Conservation (phyloP, 306 rosid genomes). For the Datisca glomerata region DNA sequence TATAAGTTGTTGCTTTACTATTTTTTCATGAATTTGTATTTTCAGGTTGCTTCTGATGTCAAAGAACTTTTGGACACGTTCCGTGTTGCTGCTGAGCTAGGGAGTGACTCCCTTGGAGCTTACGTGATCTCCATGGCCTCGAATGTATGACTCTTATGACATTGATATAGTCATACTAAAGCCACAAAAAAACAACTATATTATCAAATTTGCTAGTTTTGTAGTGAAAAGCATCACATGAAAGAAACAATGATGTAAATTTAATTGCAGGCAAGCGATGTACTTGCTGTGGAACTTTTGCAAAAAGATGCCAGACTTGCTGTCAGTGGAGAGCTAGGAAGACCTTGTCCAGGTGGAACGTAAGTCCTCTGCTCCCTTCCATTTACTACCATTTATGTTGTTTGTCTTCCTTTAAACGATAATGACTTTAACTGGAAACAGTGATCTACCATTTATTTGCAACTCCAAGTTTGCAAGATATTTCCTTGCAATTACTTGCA, state of each 20-base stretch:
- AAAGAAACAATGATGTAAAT: too few species aligned
- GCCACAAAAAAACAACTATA: conserved; percentile 2
- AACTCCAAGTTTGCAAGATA: too few species aligned
- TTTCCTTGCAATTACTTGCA: too few species aligned
- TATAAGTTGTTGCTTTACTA: too few species aligned
- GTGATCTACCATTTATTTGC: too few species aligned
- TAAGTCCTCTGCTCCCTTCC: conserved; percentile 28
- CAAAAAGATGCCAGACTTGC: conserved; percentile 92
- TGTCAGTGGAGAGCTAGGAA: conserved; percentile 71
- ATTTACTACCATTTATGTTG: too few species aligned
- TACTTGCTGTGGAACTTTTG: conserved; percentile 90
- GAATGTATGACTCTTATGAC: conserved; percentile 30
- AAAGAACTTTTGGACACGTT: conserved; percentile 81
- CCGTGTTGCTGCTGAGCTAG: conserved; percentile 75
- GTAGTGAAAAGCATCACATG: too few species aligned
- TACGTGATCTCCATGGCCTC: conserved; percentile 98
- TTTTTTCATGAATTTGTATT: not conserved
- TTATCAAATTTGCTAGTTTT: not conserved
- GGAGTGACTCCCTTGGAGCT: conserved; percentile 81
- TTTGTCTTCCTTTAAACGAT: too few species aligned
- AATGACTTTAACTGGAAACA: too few species aligned
- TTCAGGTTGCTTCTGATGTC: conserved; percentile 69
- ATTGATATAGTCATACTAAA: too few species aligned
- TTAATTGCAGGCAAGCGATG: conserved; percentile 79
- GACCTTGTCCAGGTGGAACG: conserved; percentile 87